phyloP scores from a whole-genome alignment of 306 rosid genomes.

The Vachellia pachyceras region DNA sequence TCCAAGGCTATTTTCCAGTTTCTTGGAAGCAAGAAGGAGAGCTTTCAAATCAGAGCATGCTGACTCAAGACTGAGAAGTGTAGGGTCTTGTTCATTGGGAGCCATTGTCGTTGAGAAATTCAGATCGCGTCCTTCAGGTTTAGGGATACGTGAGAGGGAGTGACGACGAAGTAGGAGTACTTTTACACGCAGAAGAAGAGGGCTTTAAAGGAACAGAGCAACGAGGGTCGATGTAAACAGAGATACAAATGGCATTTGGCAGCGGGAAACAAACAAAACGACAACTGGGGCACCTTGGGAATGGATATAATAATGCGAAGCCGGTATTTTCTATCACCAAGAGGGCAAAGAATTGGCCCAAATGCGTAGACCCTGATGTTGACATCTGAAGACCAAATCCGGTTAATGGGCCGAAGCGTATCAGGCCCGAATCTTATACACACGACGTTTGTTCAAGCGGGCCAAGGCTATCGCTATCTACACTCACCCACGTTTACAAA shows the following conservation, averaged over 20 bases:
- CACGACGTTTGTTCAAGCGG: too few species aligned
- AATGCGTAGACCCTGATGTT: conserved; percentile 7
- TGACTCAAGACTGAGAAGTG: conserved; percentile 48
- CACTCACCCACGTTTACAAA: too few species aligned
- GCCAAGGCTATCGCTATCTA: too few species aligned
- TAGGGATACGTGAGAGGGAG: conserved; percentile 16
- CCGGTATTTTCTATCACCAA: conserved; percentile 43
- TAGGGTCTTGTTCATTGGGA: conserved; percentile 42
- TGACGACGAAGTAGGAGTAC: conserved; percentile 21
- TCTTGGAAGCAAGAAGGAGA: conserved; percentile 51
- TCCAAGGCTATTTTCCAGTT: conserved; percentile 51
- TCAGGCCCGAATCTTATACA: too few species aligned
- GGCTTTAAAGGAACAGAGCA: conserved; percentile 6
- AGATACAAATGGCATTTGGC: conserved; percentile 64
- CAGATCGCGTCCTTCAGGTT: background rate
- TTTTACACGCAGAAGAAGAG: conserved; percentile 48
- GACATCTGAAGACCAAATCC: background rate
- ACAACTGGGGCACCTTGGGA: conserved; percentile 35
- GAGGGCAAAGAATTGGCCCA: conserved; percentile 11
- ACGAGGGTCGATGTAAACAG: conserved; percentile 57
- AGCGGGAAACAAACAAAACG: conserved; percentile 37
- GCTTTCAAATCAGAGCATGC: conserved; percentile 64
- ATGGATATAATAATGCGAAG: conserved; percentile 33
- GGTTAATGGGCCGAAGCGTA: too few species aligned
- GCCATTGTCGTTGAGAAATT: conserved; percentile 41